phyloP scores from a whole-genome alignment of 257 asterid species.

The Datura wrightii region DNA sequence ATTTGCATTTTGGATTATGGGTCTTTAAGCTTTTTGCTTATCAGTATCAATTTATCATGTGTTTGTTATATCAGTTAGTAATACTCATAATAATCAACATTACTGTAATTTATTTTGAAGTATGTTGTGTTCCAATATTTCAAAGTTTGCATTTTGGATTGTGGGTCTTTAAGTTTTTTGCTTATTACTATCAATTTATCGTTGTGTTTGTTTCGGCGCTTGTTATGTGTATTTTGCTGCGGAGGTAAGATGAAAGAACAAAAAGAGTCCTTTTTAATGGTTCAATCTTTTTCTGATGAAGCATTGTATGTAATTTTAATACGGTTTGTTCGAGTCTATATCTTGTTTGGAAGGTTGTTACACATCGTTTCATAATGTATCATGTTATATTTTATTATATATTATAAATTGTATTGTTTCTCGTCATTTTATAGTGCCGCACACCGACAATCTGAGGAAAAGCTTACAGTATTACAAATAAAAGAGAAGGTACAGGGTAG shows the following conservation, averaged over 20 bases:
- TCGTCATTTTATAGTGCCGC: too few species aligned
- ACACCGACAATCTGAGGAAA: too few species aligned
- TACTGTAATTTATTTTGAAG: background rate
- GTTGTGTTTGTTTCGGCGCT: background rate
- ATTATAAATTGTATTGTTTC: too few species aligned
- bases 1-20: background rate
- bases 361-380: too few species aligned
- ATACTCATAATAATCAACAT: background rate
- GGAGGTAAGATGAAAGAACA: background rate
- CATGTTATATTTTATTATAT: too few species aligned
- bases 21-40: background rate
- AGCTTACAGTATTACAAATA: too few species aligned
- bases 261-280: background rate
- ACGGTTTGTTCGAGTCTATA: background rate
- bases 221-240: background rate
- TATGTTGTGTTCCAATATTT: background rate
- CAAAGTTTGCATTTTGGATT: background rate
- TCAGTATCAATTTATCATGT: background rate
- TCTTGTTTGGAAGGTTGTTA: too few species aligned
- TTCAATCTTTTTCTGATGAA: background rate
- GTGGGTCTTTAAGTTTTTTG: background rate
- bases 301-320: background rate
- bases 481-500: too few species aligned
- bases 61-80: background rate
- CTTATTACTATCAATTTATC: background rate